Conservation (phyloP, 2,329 filamentous ascomycete genomes). For the Myrmaecium sp. region DNA sequence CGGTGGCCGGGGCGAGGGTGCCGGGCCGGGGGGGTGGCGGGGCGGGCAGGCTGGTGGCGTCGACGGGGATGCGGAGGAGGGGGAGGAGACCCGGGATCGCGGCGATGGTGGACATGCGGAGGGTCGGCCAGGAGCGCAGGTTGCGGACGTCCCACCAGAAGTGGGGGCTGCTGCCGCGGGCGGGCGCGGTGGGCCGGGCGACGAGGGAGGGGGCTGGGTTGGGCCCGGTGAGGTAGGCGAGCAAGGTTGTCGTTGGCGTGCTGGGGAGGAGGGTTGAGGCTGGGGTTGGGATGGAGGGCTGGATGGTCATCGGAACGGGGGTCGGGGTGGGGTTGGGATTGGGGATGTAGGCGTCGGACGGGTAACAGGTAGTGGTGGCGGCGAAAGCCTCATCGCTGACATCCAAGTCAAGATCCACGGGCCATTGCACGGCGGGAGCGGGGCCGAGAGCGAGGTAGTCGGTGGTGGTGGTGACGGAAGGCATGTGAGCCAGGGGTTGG, state of each 20-base stretch:
- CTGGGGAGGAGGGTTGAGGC: conserved; percentile 19
- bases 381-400: conserved; percentile 2
- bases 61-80: conserved; percentile 48
- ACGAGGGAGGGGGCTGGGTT: conserved; percentile 76
- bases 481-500: conserved; percentile 14
- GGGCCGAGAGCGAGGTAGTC: too few species aligned
- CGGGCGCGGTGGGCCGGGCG: conserved; percentile 56
- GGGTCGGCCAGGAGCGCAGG: conserved; percentile 65
- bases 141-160: conserved; percentile 97
- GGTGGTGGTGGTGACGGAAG: conserved; percentile 14
- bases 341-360: conserved; percentile 12
- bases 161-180: conserved; percentile 51
- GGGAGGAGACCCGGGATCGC: conserved; percentile 54
- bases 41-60: conserved; percentile 42
- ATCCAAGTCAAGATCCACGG: not conserved
- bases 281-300: conserved; percentile 25
- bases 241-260: conserved; percentile 46
- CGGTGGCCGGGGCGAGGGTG: conserved; percentile 59
- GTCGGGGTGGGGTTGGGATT: conserved; percentile 20
- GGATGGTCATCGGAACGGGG: conserved; percentile 21
- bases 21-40: conserved; percentile 33
- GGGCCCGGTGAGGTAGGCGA: conserved; percentile 58
- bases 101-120: conserved; percentile 56
- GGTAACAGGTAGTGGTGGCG: conserved; percentile 2
- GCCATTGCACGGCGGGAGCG: too few species aligned